A percentile compares a stretch with the other conserved stretches of the same genome.
Evolutionary conservation across 768 basidiomycete species (phyloP).

Genomic region (Gloeopeniophorella convolvens): DNA sequence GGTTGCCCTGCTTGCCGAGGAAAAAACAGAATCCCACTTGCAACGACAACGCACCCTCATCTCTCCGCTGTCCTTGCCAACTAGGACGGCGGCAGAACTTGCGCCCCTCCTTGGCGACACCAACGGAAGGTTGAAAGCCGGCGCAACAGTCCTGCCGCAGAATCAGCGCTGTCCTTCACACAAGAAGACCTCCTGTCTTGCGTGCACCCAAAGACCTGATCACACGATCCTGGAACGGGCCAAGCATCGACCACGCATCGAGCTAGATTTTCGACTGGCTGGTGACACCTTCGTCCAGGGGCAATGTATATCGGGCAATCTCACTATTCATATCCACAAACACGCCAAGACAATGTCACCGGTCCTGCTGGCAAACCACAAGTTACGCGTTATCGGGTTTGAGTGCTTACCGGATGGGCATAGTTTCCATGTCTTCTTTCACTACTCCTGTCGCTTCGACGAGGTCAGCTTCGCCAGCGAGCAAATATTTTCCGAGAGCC

Average conservation of each 20-base stretch:
- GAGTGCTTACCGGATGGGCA: constrained; percentile 57
- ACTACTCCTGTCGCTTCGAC: constrained; percentile 53
- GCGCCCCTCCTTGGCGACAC: constrained; percentile 58
- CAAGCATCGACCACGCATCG: constrained; percentile 65
- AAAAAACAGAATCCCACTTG: constrained; percentile 11
- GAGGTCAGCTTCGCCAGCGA: constrained; percentile 36
- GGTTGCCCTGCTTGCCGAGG: neutral
- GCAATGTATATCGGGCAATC: constrained; percentile 57
- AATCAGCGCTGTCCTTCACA: constrained; percentile 8
- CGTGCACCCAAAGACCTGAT: constrained; percentile 15
- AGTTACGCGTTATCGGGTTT: constrained; percentile 79
- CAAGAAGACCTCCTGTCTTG: neutral
- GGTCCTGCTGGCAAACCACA: constrained; percentile 65
- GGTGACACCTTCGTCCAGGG: constrained; percentile 77
- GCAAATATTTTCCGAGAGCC: constrained; percentile 28
- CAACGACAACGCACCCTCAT: constrained; percentile 45
- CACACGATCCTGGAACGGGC: constrained; percentile 61
- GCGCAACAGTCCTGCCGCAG: constrained; percentile 39
- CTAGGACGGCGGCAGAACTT: constrained; percentile 49
- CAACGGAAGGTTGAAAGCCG: constrained; percentile 46
- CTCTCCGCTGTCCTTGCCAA: constrained; percentile 41
- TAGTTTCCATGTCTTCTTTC: constrained; percentile 77
- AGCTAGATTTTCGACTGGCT: constrained; percentile 75
- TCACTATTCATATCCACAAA: constrained; percentile 59
- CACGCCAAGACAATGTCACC: constrained; percentile 48